These are phyloP conservation scores for Plasmodium falciparum DNA, from an alignment of 169 alveolate species.

Conservation along the genomic window DNA sequence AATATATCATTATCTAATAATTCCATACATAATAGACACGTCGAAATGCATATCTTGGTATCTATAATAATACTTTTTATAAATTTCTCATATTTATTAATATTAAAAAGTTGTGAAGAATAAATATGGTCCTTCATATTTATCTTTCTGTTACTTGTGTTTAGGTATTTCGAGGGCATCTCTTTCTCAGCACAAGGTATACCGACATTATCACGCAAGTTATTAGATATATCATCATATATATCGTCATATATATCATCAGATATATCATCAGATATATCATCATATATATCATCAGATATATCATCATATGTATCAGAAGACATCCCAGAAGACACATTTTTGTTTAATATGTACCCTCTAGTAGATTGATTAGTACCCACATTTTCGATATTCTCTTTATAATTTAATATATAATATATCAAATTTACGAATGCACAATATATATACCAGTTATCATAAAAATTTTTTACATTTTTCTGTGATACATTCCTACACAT, in stretches of 20 bases:
- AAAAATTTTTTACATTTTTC: not conserved
- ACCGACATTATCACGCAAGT: not conserved
- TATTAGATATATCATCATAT: not conserved
- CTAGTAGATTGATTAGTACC: not conserved
- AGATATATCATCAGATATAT: not conserved
- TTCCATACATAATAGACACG: conserved; percentile 51
- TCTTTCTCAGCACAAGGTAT: not conserved
- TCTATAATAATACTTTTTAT: conserved; percentile 30
- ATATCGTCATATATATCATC: not conserved
- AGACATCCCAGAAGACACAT: not conserved
- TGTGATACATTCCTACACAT: not conserved
- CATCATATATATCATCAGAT: too few relatives aligned
- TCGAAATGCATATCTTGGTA: conserved; percentile 46
- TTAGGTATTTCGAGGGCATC: not conserved
- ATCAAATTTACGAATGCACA: conserved; percentile 44
- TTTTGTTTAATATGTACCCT: not conserved
- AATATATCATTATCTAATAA: conserved; percentile 16
- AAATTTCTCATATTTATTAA: conserved; percentile 43
- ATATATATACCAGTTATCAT: conserved; percentile 44
- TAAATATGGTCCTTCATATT: not conserved
- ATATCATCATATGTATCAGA: too few relatives aligned
- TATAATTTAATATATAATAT: conserved; percentile 32
- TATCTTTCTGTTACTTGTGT: not conserved
- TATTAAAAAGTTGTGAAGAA: conserved; percentile 24
- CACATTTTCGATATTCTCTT: not conserved